Evolutionary conservation across 108 stramenopile genomes (phyloP), one percentile per base, ranked within the genome.

Genomic region (Skeletonema costatum): DNA sequence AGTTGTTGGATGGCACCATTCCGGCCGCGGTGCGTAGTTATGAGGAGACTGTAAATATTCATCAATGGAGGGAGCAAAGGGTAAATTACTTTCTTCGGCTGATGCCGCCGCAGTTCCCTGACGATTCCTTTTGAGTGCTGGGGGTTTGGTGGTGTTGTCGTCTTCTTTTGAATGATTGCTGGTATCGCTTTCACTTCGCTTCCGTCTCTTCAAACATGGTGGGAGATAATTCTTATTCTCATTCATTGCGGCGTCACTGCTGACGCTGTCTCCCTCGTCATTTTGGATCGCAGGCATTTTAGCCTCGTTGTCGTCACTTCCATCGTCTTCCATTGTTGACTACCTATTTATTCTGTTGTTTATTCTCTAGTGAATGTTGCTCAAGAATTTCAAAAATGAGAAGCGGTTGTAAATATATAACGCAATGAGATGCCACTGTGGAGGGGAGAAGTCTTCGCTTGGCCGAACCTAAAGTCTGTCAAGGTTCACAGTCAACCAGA

Each of bases 31-130:
- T 25, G 48, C 31, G 19, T 73, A 79, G 9, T 50, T 14, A 11
- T 19, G 32, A 25, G 53, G 53, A 25, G 53, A 56, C 25, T 4
- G 4, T 4, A 79, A 60, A 19, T 73, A 79, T 48, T 60, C 78
- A 35, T 71, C 71, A 4, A 79, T 32, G n/a, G 78, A 72, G 11
- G 78, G 59, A 19, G 78, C 78, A 19, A 73, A 38, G 5, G 70
- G 71, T 7, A 60, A 56, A 25, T 29, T 56, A 29, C n/a, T 21
- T 10, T n/a, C n/a, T 46, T 5, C 44, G 3, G 16, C 16, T 46
- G 44, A 46, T n/a, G 44, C 44, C 16, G 21, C 44, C 44, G 21
- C 25, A 8, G 25, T 56, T 11, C 0, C 17, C 19, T n/a, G 9
- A 29, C 53, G 53, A 0, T 56, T 56, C 9, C 53, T 56, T 56